Evolutionary conservation across 106 monocot species (phyloP).

Genomic region (Acanthochlamys bracteata): DNA sequence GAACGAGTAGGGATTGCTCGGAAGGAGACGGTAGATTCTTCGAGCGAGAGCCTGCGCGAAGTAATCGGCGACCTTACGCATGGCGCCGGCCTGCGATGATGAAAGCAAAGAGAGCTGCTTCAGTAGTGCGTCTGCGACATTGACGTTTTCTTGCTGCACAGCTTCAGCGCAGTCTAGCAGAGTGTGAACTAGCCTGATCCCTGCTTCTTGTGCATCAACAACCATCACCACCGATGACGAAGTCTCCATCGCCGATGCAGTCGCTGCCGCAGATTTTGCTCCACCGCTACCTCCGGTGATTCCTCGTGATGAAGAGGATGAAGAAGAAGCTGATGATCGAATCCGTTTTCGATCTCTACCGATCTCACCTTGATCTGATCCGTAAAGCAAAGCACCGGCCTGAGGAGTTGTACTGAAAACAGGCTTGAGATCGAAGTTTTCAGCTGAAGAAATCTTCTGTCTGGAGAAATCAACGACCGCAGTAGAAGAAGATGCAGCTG

Average conservation of each 20-base stretch:
- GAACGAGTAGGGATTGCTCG: conserved; percentile 16
- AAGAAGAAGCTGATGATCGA: conserved; percentile 29
- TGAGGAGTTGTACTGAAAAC: conserved; percentile 2
- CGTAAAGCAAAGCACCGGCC: conserved; percentile 4
- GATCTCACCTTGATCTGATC: conserved; percentile 1
- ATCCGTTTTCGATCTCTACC: conserved; percentile 44
- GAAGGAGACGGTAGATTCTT: conserved; percentile 47
- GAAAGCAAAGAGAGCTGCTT: conserved; percentile 65
- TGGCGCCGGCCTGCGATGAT: conserved; percentile 67
- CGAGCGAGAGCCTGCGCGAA: conserved; percentile 75
- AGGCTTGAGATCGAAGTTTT: conserved; percentile 29
- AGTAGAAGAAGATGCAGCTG: conserved; percentile 20
- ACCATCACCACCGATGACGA: conserved; percentile 32
- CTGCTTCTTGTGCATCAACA: conserved; percentile 71
- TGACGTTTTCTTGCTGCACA: conserved; percentile 60
- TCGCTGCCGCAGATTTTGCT: not conserved
- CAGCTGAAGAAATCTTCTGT: not conserved
- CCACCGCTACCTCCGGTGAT: not conserved
- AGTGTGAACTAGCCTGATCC: conserved; percentile 72
- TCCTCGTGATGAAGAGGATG: conserved; percentile 24
- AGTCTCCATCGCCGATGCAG: not conserved
- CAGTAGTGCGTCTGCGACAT: conserved; percentile 59
- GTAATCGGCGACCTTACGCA: conserved; percentile 87
- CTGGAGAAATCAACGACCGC: conserved; percentile 10
- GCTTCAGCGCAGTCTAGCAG: conserved; percentile 84